Percentiles rank a stretch among this genome's conserved stretches.
phyloP scores from a whole-genome alignment of 1,139 yeast genomes.

The Lodderomyces elongisporus region DNA sequence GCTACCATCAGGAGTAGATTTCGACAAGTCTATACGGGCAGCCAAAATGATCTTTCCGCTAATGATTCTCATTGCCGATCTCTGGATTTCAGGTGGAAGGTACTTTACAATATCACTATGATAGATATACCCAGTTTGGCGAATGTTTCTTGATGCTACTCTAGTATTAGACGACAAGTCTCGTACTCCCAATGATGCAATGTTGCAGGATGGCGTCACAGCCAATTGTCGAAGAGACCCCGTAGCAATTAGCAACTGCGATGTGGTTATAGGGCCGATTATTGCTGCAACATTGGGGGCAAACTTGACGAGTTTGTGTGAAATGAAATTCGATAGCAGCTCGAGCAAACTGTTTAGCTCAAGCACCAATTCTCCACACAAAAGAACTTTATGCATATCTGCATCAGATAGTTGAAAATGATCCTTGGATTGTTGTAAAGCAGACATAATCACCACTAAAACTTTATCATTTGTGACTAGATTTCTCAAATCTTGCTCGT shows the following conservation, averaged over 20 bases:
- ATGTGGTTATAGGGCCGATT: slow-evolving; percentile 68
- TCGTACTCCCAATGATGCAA: slow-evolving; percentile 73
- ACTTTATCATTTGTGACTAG: slow-evolving; percentile 60
- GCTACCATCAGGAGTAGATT: slow-evolving; percentile 44
- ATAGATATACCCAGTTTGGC: slow-evolving; percentile 65
- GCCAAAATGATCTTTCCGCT: slow-evolving; percentile 80
- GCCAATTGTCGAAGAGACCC: slow-evolving; percentile 74
- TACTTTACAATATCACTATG: slow-evolving; percentile 48
- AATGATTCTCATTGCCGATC: slow-evolving; percentile 71
- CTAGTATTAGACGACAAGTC: slow-evolving; percentile 37
- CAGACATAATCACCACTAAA: slow-evolving; percentile 71
- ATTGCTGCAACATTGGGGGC: slow-evolving; percentile 81
- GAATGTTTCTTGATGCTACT: slow-evolving; percentile 28
- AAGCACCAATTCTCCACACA: slow-evolving; percentile 46
- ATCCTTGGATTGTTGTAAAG: slow-evolving; percentile 34
- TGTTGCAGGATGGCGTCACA: slow-evolving; percentile 74
- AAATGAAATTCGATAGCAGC: slow-evolving; percentile 49
- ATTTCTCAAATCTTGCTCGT: slow-evolving; percentile 32
- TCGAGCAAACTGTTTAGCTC: slow-evolving; percentile 41
- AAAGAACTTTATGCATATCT: slow-evolving; percentile 36
- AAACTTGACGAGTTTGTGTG: slow-evolving; percentile 49
- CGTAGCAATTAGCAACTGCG: slow-evolving; percentile 63
- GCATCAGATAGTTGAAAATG: slow-evolving; percentile 25
- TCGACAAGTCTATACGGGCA: slow-evolving; percentile 67
- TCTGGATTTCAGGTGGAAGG: slow-evolving; percentile 55